Base-by-base conservation (phyloP, 257 asterid genomes). In the Hygrophila difformis region DNA sequence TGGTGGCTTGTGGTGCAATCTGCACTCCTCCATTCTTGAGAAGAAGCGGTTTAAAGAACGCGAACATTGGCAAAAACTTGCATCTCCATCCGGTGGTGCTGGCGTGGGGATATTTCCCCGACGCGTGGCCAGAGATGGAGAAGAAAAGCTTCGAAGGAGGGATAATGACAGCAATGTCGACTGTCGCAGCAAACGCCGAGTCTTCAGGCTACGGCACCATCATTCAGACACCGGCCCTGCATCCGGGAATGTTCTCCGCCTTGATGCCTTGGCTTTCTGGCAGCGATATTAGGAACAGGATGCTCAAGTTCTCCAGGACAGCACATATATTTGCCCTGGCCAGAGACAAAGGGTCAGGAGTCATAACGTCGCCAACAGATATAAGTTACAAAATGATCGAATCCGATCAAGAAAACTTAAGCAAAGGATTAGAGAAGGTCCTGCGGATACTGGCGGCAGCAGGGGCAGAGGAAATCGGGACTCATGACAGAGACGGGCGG, bases 381-480 rank as follows among this genome's bases (percentile, higher is more conserved):
- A 42, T 84, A 24, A 70, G 73, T 17, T 84, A 88, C 77, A 53
- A 56, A 0, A 5, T 81, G 63, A 77, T 73, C 0, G 39, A 28
- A 5, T 47, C 24, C 0, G 97, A 87, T 55, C 59, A 60, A 38
- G 75, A 65, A 5, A 76, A 67, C 12, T 18, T 85, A 37, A 64
- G 76, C 19, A 62, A 3, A 3, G 97, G 97, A 6, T 8, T 84
- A 0, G 97, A 78, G 49, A 78, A 46, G 16, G 75, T 67, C 0
- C 40, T 88, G 45, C 65, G 89, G 66, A 76, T 88, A 20, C 26
- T 88, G 47, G 93, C 82, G 0, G 75, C 71, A 0, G 88, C 94
- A 0, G 97, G 97, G 8, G 97, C 97, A 0, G 93, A 84, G 33
- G 97, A 84, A 53, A 81, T 88, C 4, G 95, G 95, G 47, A 88